A percentile compares a stretch with the other conserved stretches of the same genome.
Evolutionary conservation across 2,329 filamentous ascomycete genomes (phyloP).

Genomic region (Cladorrhinum sp.): DNA sequence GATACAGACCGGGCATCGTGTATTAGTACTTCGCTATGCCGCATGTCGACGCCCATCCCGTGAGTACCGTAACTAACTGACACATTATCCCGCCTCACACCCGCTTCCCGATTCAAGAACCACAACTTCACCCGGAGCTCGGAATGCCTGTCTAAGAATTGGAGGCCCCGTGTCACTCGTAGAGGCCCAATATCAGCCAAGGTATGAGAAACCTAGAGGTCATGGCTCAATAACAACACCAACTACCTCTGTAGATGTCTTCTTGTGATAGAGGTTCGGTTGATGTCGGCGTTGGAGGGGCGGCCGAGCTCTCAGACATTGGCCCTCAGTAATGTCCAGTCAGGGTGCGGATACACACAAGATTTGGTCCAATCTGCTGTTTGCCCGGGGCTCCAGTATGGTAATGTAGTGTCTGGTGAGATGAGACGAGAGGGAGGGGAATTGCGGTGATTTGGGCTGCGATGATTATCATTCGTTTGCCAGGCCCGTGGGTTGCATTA

Average conservation of each 20-base stretch:
- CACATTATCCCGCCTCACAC: conserved; percentile 8
- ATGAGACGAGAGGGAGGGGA: not conserved
- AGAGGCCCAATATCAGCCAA: conserved; percentile 23
- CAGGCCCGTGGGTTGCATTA: conserved; percentile 17
- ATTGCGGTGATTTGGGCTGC: conserved; percentile 10
- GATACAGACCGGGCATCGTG: not conserved
- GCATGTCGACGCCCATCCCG: conserved; percentile 2
- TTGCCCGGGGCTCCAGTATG: conserved; percentile 13
- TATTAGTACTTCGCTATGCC: not conserved
- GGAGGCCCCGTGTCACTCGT: conserved; percentile 15
- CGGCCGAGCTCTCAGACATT: conserved; percentile 1
- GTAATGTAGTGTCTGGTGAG: not conserved
- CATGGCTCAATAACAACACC: not conserved
- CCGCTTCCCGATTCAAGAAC: conserved; percentile 14
- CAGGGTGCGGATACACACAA: conserved; percentile 11
- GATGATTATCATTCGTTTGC: not conserved
- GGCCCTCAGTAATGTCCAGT: conserved; percentile 12
- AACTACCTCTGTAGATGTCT: not conserved
- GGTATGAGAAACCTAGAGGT: not conserved
- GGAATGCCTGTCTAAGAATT: conserved; percentile 15
- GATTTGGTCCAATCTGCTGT: conserved; percentile 6
- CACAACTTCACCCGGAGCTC: conserved; percentile 12
- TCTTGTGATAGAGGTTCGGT: not conserved
- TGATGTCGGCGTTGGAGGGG: not conserved
- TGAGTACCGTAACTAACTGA: conserved; percentile 1